These are phyloP conservation scores for Marasmius oreades DNA, from an alignment of 1,284 basidiomycete species.

Conservation along the genomic window DNA sequence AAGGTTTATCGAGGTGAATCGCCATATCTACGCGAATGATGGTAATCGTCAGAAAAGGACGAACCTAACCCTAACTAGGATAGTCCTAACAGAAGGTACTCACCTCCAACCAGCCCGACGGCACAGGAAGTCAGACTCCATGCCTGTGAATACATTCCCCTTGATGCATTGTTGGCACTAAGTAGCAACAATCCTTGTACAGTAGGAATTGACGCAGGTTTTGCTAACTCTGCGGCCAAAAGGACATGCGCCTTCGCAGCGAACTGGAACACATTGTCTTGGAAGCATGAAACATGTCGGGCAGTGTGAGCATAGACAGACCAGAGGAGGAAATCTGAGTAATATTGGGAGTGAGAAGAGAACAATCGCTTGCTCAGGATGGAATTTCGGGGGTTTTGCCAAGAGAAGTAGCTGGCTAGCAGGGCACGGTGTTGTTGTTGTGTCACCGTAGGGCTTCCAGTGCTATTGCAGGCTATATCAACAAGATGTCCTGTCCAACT, in stretches of 20 bases:
- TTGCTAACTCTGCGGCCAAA: not conserved
- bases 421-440: constrained; percentile 5
- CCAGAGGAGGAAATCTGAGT: not conserved
- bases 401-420: constrained; percentile 16
- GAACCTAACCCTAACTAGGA: too few relatives aligned
- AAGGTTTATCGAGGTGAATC: not conserved
- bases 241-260: constrained; percentile 2
- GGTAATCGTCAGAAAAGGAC: not conserved
- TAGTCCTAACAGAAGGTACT: not conserved
- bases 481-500: constrained; percentile 10
- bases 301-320: not conserved
- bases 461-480: not conserved
- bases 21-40: not conserved
- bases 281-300: not conserved
- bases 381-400: constrained; percentile 14
- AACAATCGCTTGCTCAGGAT: not conserved
- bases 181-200: not conserved
- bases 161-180: not conserved
- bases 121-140: constrained; percentile 1
- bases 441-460: not conserved
- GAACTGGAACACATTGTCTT: not conserved
- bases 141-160: constrained; percentile 2
- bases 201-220: not conserved
- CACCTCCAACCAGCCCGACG: not conserved
- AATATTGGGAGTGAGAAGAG: not conserved